phyloP scores from a whole-genome alignment of 2,329 filamentous ascomycete species.

The Ceratocystis destructans region DNA sequence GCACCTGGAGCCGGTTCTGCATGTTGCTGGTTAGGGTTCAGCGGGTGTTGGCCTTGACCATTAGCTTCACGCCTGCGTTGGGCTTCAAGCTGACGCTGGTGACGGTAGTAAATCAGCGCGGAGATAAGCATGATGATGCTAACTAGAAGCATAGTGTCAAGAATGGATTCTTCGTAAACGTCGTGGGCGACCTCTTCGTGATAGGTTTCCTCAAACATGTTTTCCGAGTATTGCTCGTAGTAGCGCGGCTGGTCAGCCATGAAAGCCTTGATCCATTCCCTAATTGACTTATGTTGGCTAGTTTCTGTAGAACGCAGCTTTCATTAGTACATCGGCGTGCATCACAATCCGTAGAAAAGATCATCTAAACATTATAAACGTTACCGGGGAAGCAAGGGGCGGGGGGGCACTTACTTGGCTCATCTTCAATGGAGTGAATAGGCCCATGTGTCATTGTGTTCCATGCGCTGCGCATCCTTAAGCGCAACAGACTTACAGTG shows the following conservation, averaged over 20 bases:
- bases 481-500: slow-evolving; percentile 71
- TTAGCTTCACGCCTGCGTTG: slow-evolving; percentile 19
- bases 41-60: background rate
- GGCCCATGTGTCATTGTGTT: slow-evolving; percentile 83
- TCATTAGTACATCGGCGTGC: too few relatives aligned
- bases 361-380: background rate
- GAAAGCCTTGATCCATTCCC: slow-evolving; percentile 80
- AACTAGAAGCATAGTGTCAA: slow-evolving; percentile 77
- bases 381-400: background rate
- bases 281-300: slow-evolving; percentile 61
- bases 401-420: slow-evolving; percentile 49
- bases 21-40: slow-evolving; percentile 22
- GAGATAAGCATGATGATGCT: slow-evolving; percentile 60
- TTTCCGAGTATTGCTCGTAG: slow-evolving; percentile 49
- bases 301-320: slow-evolving; percentile 34
- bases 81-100: slow-evolving; percentile 50
- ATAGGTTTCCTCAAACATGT: slow-evolving; percentile 34
- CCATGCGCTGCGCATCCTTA: slow-evolving; percentile 80
- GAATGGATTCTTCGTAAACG: slow-evolving; percentile 58
- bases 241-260: slow-evolving; percentile 53
- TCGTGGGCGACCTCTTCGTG: slow-evolving; percentile 49
- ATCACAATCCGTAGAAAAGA: background rate
- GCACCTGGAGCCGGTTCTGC: slow-evolving; percentile 16
- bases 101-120: slow-evolving; percentile 68
- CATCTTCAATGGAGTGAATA: slow-evolving; percentile 82